Evolutionary conservation across 2,329 filamentous ascomycete genomes (phyloP).

Genomic region (Cyanodermella asteris): DNA sequence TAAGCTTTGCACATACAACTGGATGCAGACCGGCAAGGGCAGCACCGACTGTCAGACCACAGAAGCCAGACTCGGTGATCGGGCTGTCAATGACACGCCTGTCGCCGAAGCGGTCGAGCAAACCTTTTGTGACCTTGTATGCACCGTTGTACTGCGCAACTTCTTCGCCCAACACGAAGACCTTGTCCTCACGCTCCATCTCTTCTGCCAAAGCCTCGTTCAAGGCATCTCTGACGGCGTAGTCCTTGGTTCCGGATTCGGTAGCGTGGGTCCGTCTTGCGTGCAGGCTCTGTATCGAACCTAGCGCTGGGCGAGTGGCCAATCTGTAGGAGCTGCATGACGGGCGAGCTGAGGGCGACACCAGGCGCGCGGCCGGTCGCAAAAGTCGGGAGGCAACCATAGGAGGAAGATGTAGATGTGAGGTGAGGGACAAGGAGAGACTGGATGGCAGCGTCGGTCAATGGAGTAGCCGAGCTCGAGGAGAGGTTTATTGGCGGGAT

Average conservation of each 20-base stretch:
- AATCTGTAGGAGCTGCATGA: conserved; percentile 1
- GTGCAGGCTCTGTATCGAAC: conserved; percentile 2
- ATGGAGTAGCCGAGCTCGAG: too few relatives aligned
- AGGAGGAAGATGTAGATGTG: too few relatives aligned
- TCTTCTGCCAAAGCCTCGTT: conserved; percentile 97
- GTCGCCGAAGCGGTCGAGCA: conserved; percentile 90
- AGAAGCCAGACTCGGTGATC: conserved; percentile 94
- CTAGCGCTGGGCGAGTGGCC: conserved; percentile 2
- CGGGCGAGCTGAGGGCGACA: conserved; percentile 4
- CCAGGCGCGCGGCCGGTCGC: conserved; percentile 6
- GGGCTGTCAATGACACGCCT: conserved; percentile 95
- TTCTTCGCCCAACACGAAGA: conserved; percentile 92
- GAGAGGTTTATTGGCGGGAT: too few relatives aligned
- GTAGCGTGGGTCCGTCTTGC: conserved; percentile 31
- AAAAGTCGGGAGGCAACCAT: conserved; percentile 7
- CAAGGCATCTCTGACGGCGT: conserved; percentile 89
- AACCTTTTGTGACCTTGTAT: conserved; percentile 98
- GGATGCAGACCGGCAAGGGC: conserved; percentile 87
- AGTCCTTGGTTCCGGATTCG: conserved; percentile 52
- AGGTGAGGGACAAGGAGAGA: too few relatives aligned
- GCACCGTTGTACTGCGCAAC: conserved; percentile 99
- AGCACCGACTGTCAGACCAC: conserved; percentile 80
- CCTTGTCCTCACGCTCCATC: conserved; percentile 81
- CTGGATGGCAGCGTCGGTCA: too few relatives aligned
- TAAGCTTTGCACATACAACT: conserved; percentile 42